These are phyloP conservation scores for Crithidia bombi DNA, from an alignment of 208 protist genomes.

Conservation along the genomic window DNA sequence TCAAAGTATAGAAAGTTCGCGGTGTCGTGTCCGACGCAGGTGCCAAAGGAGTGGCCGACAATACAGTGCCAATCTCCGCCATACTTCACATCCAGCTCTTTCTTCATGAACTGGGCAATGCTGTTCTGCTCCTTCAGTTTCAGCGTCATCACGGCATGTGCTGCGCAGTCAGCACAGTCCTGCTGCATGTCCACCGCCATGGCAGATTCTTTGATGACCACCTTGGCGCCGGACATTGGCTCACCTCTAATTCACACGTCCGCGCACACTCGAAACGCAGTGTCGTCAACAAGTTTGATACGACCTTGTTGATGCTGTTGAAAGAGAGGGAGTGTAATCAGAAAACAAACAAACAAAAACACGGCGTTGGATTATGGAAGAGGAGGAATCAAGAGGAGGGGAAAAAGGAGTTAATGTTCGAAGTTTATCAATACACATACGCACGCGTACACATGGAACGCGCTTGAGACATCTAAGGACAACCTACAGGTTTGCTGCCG, in stretches of 20 bases:
- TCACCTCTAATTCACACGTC: neutral
- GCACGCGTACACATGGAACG: too few relatives aligned
- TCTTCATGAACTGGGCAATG: slow-evolving; percentile 99
- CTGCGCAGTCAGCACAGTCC: slow-evolving; percentile 88
- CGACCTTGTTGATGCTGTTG: neutral
- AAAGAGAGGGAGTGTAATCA: neutral
- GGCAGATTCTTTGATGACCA: slow-evolving; percentile 77
- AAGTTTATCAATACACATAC: too few relatives aligned
- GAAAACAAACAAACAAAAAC: neutral
- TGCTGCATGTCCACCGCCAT: slow-evolving; percentile 86
- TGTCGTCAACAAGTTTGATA: neutral
- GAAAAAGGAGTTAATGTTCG: too few relatives aligned
- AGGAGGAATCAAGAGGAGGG: too few relatives aligned
- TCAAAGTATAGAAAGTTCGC: slow-evolving; percentile 99
- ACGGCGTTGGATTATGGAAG: too few relatives aligned
- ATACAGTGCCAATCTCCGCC: slow-evolving; percentile 99
- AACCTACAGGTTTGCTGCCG: too few relatives aligned
- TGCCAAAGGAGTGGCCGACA: slow-evolving; percentile 99
- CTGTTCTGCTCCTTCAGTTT: slow-evolving; percentile 95
- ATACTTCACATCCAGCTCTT: slow-evolving; percentile 98
- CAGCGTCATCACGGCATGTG: slow-evolving; percentile 63
- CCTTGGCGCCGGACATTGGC: slow-evolving; percentile 64
- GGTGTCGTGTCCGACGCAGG: slow-evolving; percentile 99
- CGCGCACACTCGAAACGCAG: neutral
- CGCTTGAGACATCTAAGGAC: too few relatives aligned